Base-by-base conservation (phyloP, 345 rosid species). In the Conringia planisiliqua region DNA sequence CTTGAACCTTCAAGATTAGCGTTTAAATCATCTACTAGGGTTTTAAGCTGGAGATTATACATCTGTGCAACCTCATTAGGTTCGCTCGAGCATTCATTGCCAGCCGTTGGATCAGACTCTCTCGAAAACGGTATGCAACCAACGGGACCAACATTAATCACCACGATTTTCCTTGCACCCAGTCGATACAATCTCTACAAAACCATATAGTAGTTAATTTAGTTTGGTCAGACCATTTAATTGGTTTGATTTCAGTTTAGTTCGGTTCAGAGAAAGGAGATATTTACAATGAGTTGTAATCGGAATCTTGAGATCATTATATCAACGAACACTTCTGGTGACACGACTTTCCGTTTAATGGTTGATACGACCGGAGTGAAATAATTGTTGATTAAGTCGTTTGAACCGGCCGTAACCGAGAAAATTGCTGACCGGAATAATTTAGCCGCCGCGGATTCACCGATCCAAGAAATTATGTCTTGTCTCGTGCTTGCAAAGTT, bases 111-210 rank as follows among this genome's bases (percentile, higher is more conserved):
- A 73, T 83, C 81, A 35, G 72, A 2, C 56, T 88, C 96, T 33
- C 85, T 83, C 76, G 79, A 73, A 47, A 29, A 90, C 5, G 97
- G 97, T 46, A 92, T 87, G 43, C 97, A 92, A 32, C 96, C 97
- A 20, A 92, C 79, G 0, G 97, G 96, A 10, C 93, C 96, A 0
- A 90, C 83, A 52, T 88, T 90, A 39, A 62, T 85, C 43, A 86
- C 86, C 20, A 86, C 46, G 12, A 90, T 82, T 72, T 87, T 88
- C 73, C 90, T 83, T 7, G 89, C 97, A 1, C 92, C 90, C 78
- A 88, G 54, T 24, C 71, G 62, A 70, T 86, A 85, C 22, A 92
- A 77, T 76, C 94, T 88, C 96, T 90, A 85, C 81, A 67, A 26
- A 70, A 36, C 33, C 60, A 33, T 47, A 22, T 2, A 8, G 16